Percentiles rank a stretch among this genome's conserved stretches.
These are phyloP conservation scores for Paraphaeosphaeria sporulosa DNA, from an alignment of 2,329 filamentous ascomycete genomes.

Conservation along the genomic window DNA sequence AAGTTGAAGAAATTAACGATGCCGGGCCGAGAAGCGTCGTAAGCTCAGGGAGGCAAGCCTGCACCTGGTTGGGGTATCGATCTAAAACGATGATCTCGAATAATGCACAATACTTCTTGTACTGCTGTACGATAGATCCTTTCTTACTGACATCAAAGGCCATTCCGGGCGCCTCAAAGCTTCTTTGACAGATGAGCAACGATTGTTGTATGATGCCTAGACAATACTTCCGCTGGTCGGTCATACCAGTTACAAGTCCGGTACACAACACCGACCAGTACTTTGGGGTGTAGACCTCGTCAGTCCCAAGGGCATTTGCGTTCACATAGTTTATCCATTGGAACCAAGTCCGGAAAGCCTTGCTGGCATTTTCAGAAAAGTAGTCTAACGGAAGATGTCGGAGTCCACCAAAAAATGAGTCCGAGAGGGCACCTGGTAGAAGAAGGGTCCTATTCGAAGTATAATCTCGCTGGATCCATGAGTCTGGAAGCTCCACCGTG, in stretches of 20 bases:
- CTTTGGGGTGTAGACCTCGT: constrained; percentile 34
- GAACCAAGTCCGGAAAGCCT: constrained; percentile 45
- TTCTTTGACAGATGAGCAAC: constrained; percentile 37
- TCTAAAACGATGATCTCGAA: constrained; percentile 59
- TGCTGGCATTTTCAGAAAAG: constrained; percentile 30
- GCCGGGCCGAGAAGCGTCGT: constrained; percentile 45
- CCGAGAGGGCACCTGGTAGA: constrained; percentile 22
- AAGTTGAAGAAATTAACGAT: constrained; percentile 48
- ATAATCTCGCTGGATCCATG: constrained; percentile 15
- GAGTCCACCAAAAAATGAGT: constrained; percentile 35
- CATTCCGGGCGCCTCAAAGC: constrained; percentile 38
- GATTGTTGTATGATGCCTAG: constrained; percentile 55
- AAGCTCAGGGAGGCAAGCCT: constrained; percentile 55
- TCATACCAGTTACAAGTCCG: constrained; percentile 52
- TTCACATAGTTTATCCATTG: constrained; percentile 42
- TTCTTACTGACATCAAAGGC: constrained; percentile 25
- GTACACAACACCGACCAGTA: constrained; percentile 52
- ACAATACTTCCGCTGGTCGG: constrained; percentile 56
- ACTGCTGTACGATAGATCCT: constrained; percentile 39
- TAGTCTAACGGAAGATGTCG: constrained; percentile 25
- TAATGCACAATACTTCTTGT: constrained; percentile 53
- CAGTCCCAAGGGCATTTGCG: constrained; percentile 22
- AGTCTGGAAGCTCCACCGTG: not conserved
- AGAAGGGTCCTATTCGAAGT: constrained; percentile 10
- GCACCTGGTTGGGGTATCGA: constrained; percentile 58